Evolutionary conservation across 78 protist species (phyloP), one percentile per base, ranked within the genome.

Genomic region (Speleostelium caveatum): DNA sequence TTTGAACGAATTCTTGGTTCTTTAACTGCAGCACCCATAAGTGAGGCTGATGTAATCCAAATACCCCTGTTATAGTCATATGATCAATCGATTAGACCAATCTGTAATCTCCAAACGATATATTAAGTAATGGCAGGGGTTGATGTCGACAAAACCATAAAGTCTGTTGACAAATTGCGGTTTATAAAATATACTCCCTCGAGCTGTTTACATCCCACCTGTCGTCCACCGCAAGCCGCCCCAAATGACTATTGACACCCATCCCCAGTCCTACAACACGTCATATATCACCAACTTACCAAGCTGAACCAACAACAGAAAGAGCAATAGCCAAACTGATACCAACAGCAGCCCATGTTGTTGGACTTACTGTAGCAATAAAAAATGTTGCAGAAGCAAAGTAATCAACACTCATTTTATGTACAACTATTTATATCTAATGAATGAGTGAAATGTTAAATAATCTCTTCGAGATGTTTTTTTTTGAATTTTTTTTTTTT

Each of bases 251-350:
- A 49, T 49, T 12, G 8, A 49, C 8, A 49, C 12, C 69, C 28
- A 41, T 42, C 4, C 24, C 85, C 19, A 28, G 24, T 14, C 24
- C 85, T 49, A 36, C 41, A 42, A 10, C 12, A 10, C 26, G 8
- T 36, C 22, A 6, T 21, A 1, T 8, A 3, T 14, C 41, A 41
- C 6, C 14, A 10, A 7, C 87, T 51, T 19, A 88, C 99, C 99
- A 98, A 6, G 99, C 98, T 10, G 99, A 99, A 10, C 99, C 99
- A 7, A 98, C 86, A 1, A 98, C 98, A 16, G 99, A 97, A 8
- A 99, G 45, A 73, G 97, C 97, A 38, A 99, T 96, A 42, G 98
- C 42, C 3, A 97, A 39, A 33, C 94, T 87, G 38, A 94, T 79
- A 60, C 99, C 99, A 22, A 98, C 14, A 4, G 93, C 86, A 5